Evolutionary conservation across 768 basidiomycete genomes (phyloP), one percentile per base, ranked within the genome.

Genomic region (Ramaria sp.): DNA sequence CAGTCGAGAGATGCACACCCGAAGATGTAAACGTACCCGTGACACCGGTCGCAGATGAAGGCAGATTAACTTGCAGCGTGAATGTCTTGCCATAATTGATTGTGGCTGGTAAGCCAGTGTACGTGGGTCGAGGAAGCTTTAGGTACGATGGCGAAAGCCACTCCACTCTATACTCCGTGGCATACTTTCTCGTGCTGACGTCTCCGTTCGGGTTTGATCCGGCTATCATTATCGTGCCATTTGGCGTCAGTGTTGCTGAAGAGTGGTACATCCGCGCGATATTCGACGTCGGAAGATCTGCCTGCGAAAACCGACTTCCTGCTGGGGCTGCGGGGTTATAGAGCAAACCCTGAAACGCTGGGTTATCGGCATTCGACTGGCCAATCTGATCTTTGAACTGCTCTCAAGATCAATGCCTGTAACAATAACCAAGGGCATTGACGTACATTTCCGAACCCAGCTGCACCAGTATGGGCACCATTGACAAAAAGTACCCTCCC

Each of bases 141-240:
- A 68, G 65, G 63, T 75, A 77, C 55, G 70, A 70, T 7, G 75
- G 75, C 66, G 71, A 74, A 67, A 73, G 74, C 45, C 64, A 62
- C 60, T 73, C 72, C 53, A 70, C 70, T 46, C 71, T 65, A 54
- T 71, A 72, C 57, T 73, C 68, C 39, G 71, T 69, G 13, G 53
- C 38, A n/a, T 54, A 54, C 10, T 39, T 54, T 15, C 10, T 42
- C 2, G 59, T 60, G 51, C 58, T 59, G 42, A 65, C 54, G 51
- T 65, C 65, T 54, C 57, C 56, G 51, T 78, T 78, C 22, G 77
- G 77, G 61, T 78, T 78, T 11, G 74, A 76, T 4, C 76, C 77
- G 9, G 75, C 75, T 60, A 71, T 54, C 59, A 71, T 59, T 41
- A 72, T 63, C 41, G 65, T 64, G 7, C 70, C 71, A 51, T 70